Base-by-base conservation (phyloP, 176 grass and related monocot genomes). In the Saccharum spontaneum region DNA sequence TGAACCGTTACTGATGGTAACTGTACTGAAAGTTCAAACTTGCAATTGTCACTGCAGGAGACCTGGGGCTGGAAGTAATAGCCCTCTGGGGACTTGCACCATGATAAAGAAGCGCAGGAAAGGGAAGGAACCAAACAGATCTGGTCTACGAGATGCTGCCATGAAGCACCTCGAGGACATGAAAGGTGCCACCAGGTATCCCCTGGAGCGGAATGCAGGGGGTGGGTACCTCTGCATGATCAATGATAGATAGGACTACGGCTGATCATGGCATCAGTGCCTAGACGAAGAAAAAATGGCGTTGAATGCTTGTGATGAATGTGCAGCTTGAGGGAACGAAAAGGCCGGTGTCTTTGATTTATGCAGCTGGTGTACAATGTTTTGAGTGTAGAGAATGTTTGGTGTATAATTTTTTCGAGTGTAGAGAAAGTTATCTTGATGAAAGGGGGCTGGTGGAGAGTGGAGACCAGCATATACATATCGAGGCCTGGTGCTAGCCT, bases 141-240 rank as follows among this genome's bases (percentile, higher is more conserved):
- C 83, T n/a, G 87, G 80, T 57, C 83, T 93, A 10, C 80, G 91
- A 86, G 75, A 94, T 77, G 84, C 83, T 79, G 91, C 96, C 67
- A 24, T 79, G 55, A 84, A 79, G 7, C 93, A 98, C 86, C 83
- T 93, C 9, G 82, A 86, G 69, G 92, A 87, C 17, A 70, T 88
- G 82, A 87, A 87, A 82, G 89, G 91, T 30, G 83, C 75, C 68
- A 87, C 89, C 11, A 87, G 91, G 81, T 98, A 98, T 86, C 93
- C 96, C 55, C 69, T 95, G 37, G 96, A 98, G 31, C 86, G 79
- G 23, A 86, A 71, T 59, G 38, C 36, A 1, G 80, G 93, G 41
- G 87, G 90, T 49, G 91, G 93, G 59, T 88, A 92, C 89, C 78
- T 98, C 22, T 98, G 93, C 80, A 89, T 90, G 69, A 65, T 95